Conservation (phyloP, 2,329 filamentous ascomycete species). For the Penicillium decumbens region DNA sequence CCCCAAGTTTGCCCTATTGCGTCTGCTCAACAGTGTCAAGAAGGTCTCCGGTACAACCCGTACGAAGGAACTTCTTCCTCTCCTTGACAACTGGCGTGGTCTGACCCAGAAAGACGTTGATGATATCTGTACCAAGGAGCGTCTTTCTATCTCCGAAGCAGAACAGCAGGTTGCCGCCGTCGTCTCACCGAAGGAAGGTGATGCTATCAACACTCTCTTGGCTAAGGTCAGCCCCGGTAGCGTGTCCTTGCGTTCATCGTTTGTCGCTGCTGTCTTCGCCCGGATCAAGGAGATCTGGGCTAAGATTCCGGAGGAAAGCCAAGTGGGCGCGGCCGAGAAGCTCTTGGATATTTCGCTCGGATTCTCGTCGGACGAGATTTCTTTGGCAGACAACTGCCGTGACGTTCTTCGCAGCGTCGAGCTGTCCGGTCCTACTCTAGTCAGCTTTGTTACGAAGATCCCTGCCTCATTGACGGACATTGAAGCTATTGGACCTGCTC, state of each 20-base stretch:
- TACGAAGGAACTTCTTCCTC: constrained; percentile 69
- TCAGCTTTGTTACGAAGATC: constrained; percentile 67
- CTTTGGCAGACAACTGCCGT: constrained; percentile 40
- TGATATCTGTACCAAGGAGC: constrained; percentile 48
- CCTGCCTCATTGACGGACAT: constrained; percentile 65
- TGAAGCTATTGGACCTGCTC: constrained; percentile 65
- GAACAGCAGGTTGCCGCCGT: constrained; percentile 52
- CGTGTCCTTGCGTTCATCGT: constrained; percentile 46
- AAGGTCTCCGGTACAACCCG: constrained; percentile 69
- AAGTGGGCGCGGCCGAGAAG: constrained; percentile 34
- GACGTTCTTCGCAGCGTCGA: constrained; percentile 68
- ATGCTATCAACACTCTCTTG: constrained; percentile 54
- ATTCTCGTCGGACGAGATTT: constrained; percentile 20
- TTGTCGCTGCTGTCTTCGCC: constrained; percentile 62
- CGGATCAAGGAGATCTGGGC: constrained; percentile 70
- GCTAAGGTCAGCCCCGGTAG: constrained; percentile 47
- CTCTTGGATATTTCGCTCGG: constrained; percentile 43
- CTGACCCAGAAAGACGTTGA: constrained; percentile 51
- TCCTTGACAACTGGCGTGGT: constrained; percentile 64
- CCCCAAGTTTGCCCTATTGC: constrained; percentile 69
- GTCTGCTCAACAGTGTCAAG: constrained; percentile 64
- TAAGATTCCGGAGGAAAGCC: constrained; percentile 36
- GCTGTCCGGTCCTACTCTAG: constrained; percentile 68
- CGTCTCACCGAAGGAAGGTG: constrained; percentile 54
- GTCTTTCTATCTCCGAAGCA: constrained; percentile 46